Base-by-base conservation (phyloP, 305 asterid genomes). In the Solanum hybrid region DNA sequence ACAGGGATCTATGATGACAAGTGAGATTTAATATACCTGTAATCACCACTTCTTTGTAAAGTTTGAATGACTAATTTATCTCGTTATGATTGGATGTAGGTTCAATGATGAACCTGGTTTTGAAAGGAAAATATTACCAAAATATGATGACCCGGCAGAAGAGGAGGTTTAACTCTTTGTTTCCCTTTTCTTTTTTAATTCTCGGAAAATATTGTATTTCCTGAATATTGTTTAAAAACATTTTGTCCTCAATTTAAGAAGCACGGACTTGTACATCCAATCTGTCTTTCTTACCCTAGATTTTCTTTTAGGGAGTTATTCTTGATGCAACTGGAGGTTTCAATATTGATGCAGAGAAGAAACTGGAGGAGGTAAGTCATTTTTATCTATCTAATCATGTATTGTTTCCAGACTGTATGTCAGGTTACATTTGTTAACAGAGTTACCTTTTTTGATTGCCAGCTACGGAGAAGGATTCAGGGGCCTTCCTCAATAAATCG, bases 381-480 rank as follows among this genome's bases (percentile, higher is more conserved):
- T 88, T 38, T 70, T 90, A 32, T 89, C 89, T 89, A 89, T 89
- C 90, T 78, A 70, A 86, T 38, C 22, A 39, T 89, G 75, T 38
- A 87, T 89, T 31, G 81, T 75, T 89, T 17, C 68, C 72, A 86
- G 41, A 45, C 11, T 78, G 89, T 85, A 82, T 83, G 88, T 82
- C 41, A 89, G 91, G 85, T 57, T 77, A 57, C 89, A 79, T 51
- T 89, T 45, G 90, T 83, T 89, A 88, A 89, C 86, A 24, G 33
- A 17, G 45, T 45, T 68, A 14, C 68, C 90, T 38, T 91, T 80
- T 89, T 87, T 45, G 38, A 39, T 89, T 91, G 89, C 90, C 97
- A 97, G 99, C 98, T 97, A 36, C 97, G 99, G 98, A 96, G 90
- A 92, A 95, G 98, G 92, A 92, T 97, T 90, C 97, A 93, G 91